A percentile compares a stretch with the other conserved stretches of the same genome.
phyloP scores from a whole-genome alignment of 2,329 filamentous ascomycete species.

The Colletotrichum limetticola region DNA sequence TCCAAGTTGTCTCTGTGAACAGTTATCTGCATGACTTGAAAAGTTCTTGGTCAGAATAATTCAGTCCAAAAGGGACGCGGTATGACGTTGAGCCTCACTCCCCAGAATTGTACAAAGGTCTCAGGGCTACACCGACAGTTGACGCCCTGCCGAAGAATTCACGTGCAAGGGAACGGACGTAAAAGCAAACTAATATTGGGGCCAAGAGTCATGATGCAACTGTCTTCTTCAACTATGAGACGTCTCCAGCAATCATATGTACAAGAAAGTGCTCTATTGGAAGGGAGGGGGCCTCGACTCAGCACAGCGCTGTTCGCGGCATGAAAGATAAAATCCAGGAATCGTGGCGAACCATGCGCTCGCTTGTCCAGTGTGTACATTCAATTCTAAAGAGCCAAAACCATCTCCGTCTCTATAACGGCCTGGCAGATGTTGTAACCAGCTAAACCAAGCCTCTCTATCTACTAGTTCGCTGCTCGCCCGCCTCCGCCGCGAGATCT shows the following conservation, averaged over 20 bases:
- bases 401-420: neutral
- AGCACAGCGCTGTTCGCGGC: neutral
- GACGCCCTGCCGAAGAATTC: neutral
- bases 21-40: neutral
- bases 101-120: neutral
- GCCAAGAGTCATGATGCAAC: neutral
- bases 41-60: neutral
- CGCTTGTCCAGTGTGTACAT: slow-evolving; percentile 24
- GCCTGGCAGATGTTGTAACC: neutral
- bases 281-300: neutral
- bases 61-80: too few species aligned
- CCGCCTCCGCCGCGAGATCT: slow-evolving; percentile 57
- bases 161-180: neutral
- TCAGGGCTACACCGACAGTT: neutral
- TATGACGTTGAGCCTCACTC: neutral
- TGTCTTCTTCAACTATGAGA: neutral
- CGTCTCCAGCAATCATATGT: slow-evolving; percentile 1
- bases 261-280: slow-evolving; percentile 20
- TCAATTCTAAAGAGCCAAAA: slow-evolving; percentile 10
- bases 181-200: neutral
- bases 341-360: slow-evolving; percentile 15
- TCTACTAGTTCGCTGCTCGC: slow-evolving; percentile 28
- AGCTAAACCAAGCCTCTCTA: neutral
- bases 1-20: too few species aligned
- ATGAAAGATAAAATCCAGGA: neutral